Base-by-base conservation (phyloP, 1,284 basidiomycete species). In the Lentinula novae-zelandiae region DNA sequence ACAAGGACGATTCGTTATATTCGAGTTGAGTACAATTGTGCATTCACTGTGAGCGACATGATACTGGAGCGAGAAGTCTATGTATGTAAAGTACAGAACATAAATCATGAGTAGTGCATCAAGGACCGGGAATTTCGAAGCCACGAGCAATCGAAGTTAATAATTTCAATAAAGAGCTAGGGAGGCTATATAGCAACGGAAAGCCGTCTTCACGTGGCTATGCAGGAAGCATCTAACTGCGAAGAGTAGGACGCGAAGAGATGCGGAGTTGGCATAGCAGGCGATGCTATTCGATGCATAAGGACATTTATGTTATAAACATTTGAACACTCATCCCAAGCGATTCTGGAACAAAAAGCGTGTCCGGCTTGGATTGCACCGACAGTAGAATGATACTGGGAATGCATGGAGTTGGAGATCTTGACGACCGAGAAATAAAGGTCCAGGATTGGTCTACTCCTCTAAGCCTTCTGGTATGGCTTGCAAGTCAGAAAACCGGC, bases 381-480 rank as follows among this genome's bases (percentile, higher is more conserved):
- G 36, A 38, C 36, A 38, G 36, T 8, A 12, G 2, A 12, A 38
- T 38, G 2, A 12, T 8, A 12, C 12, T 12, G 12, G 12, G 36
- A 38, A 38, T 38, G 17, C 20, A 38, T 39, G 10, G 36, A 27
- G 38, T 8, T 54, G 53, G 5, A 39, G 2, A 20, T 17, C 7
- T 46, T 10, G 44, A 46, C 17, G 31, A n/a, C 20, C 33, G 17
- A 51, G 7, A 20, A 9, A 31, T n/a, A 54, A 27, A 46, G 15
- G 17, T 17, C 3, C 17, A 20, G 12, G 13, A 17, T 4, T 1
- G 50, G 34, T 13, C 31, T 53, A 58, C n/a, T 58, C 57, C 39
- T 58, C 56, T 31, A 17, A 33, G 31, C 36, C 56, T 36, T 57
- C 57, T 5, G 57, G 57, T 42, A 58, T 58, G 27, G 20, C 49